Percentiles rank a stretch among this genome's conserved stretches.
These are phyloP conservation scores for Monilinia fructicola DNA, from an alignment of 2,329 filamentous ascomycete genomes.

Conservation along the genomic window DNA sequence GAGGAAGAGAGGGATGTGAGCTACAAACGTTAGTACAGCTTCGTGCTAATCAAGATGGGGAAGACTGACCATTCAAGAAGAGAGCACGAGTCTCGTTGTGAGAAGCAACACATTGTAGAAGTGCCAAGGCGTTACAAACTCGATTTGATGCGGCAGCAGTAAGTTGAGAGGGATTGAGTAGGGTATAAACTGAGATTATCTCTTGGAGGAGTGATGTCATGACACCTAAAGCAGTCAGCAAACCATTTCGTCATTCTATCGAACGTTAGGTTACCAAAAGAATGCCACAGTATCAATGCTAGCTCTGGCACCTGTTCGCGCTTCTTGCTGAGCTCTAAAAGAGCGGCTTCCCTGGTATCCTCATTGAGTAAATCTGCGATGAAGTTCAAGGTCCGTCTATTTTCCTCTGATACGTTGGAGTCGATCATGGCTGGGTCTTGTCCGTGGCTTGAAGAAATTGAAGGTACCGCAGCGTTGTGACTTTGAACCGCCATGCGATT, in stretches of 20 bases:
- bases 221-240: slow-evolving; percentile 62
- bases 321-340: slow-evolving; percentile 97
- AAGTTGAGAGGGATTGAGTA: slow-evolving; percentile 93
- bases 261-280: slow-evolving; percentile 70
- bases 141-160: slow-evolving; percentile 96
- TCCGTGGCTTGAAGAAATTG: slow-evolving; percentile 48
- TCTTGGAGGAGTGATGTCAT: slow-evolving; percentile 98
- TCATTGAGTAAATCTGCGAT: slow-evolving; percentile 90
- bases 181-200: slow-evolving; percentile 97
- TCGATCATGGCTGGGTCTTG: slow-evolving; percentile 62
- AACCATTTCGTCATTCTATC: slow-evolving; percentile 4
- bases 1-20: slow-evolving; percentile 94
- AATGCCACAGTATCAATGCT: slow-evolving; percentile 96
- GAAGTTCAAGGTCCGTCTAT: slow-evolving; percentile 86
- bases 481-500: slow-evolving; percentile 65
- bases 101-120: slow-evolving; percentile 94
- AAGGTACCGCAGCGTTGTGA: slow-evolving; percentile 50
- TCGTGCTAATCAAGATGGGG: neutral
- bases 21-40: slow-evolving; percentile 49
- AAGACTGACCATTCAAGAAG: slow-evolving; percentile 78
- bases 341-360: slow-evolving; percentile 80
- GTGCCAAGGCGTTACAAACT: slow-evolving; percentile 93
- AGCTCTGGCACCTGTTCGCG: slow-evolving; percentile 95
- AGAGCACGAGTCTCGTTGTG: slow-evolving; percentile 94
- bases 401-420: slow-evolving; percentile 74